These are phyloP conservation scores for Excoecaria cochinchinensis DNA, from an alignment of 345 rosid genomes.

Conservation along the genomic window DNA sequence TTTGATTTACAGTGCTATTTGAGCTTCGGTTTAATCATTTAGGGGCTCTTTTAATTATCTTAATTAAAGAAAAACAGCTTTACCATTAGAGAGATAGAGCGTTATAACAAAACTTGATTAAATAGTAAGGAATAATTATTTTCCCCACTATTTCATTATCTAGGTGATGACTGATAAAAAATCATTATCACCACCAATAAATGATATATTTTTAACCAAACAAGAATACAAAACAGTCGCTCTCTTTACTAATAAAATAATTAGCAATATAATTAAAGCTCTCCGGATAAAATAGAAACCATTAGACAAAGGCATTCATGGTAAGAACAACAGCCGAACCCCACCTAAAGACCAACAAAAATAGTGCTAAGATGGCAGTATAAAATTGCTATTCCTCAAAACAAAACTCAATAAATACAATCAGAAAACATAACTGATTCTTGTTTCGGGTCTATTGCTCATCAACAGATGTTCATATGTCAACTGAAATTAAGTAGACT, in stretches of 20 bases:
- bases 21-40: too few species aligned
- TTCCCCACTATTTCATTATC: not conserved
- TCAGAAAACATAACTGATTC: not conserved
- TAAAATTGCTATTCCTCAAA: not conserved
- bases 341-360: conserved; percentile 16
- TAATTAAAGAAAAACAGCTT: too few species aligned
- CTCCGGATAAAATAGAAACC: not conserved
- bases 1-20: too few species aligned
- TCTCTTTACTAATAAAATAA: not conserved
- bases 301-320: not conserved
- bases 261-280: not conserved
- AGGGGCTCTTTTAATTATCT: too few species aligned
- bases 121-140: conserved; percentile 11
- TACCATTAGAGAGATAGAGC: too few species aligned
- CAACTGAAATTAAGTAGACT: too few species aligned
- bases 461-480: not conserved
- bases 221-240: not conserved
- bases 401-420: not conserved
- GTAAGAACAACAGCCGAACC: conserved; percentile 6
- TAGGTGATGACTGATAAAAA: not conserved
- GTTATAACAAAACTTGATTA: too few species aligned
- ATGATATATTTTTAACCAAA: not conserved
- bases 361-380: not conserved
- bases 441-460: not conserved
- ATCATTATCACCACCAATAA: conserved; percentile 5